Evolutionary conservation across 2,329 filamentous ascomycete genomes (phyloP).

Genomic region (Chalaropsis thielavioides): DNA sequence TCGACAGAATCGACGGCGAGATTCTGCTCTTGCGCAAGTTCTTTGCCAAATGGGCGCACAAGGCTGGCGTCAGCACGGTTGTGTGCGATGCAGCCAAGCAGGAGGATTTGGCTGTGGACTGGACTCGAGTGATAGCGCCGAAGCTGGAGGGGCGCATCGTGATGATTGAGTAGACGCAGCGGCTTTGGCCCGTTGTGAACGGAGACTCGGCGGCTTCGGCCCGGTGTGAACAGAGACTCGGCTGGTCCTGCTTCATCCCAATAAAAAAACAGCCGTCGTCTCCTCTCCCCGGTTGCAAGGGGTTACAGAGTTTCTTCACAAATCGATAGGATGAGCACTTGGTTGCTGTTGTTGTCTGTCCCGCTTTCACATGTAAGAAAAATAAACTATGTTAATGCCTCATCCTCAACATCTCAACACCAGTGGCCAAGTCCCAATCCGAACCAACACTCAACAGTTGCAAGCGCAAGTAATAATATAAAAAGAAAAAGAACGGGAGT

Average conservation of each 20-base stretch:
- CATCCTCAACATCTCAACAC: neutral
- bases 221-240: too few species aligned
- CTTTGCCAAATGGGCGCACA: conserved; percentile 57
- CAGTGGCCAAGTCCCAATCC: neutral
- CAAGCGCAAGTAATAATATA: neutral
- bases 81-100: conserved; percentile 42
- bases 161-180: conserved; percentile 23
- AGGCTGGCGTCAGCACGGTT: conserved; percentile 45
- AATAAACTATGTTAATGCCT: neutral
- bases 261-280: too few species aligned
- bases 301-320: too few species aligned
- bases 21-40: conserved; percentile 53
- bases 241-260: too few species aligned
- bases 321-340: too few species aligned
- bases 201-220: neutral
- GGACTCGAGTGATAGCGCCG: conserved; percentile 70
- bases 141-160: conserved; percentile 61
- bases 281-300: too few species aligned
- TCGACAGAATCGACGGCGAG: conserved; percentile 39
- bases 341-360: neutral
- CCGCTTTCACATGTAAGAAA: neutral
- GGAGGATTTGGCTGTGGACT: conserved; percentile 49
- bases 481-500: too few species aligned
- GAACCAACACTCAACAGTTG: neutral
- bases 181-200: too few species aligned